Conservation (phyloP, 2,329 filamentous ascomycete species). For the Paraconiothyrium sp. region DNA sequence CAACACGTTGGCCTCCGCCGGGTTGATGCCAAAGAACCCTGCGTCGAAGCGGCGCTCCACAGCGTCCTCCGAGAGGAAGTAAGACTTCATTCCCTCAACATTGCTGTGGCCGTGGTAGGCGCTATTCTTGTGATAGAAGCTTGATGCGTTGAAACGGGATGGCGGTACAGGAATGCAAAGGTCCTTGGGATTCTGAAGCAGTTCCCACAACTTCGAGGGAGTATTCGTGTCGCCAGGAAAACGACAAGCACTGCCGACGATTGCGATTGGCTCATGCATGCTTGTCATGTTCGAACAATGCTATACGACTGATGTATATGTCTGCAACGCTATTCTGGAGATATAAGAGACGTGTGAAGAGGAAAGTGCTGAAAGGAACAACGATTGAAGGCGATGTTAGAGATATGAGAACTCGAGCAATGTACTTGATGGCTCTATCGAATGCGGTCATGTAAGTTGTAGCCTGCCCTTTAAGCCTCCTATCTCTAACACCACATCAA, state of each 20-base stretch:
- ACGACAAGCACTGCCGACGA: slow-evolving; percentile 50
- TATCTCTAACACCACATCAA: too few relatives aligned
- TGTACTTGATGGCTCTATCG: too few relatives aligned
- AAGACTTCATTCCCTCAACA: not conserved
- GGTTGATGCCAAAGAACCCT: not conserved
- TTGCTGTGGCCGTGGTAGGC: slow-evolving; percentile 25
- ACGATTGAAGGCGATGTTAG: too few relatives aligned
- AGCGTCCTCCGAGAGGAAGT: not conserved
- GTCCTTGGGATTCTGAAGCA: slow-evolving; percentile 23
- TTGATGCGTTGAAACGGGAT: not conserved
- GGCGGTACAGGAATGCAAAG: slow-evolving; percentile 23
- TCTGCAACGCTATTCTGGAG: too few relatives aligned
- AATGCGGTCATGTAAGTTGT: too few relatives aligned
- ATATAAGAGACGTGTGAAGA: too few relatives aligned
- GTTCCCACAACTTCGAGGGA: slow-evolving; percentile 21
- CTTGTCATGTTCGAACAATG: not conserved
- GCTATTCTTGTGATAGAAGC: slow-evolving; percentile 2
- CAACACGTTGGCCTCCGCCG: not conserved
- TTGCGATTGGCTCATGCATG: slow-evolving; percentile 37
- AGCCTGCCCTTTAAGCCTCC: too few relatives aligned
- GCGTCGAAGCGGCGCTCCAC: not conserved
- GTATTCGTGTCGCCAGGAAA: slow-evolving; percentile 41
- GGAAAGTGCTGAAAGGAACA: too few relatives aligned
- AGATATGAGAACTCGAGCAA: too few relatives aligned
- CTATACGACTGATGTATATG: too few relatives aligned